Percentiles rank a stretch among this genome's conserved stretches.
phyloP scores from a whole-genome alignment of 768 basidiomycete species.

The Suillus lakei region DNA sequence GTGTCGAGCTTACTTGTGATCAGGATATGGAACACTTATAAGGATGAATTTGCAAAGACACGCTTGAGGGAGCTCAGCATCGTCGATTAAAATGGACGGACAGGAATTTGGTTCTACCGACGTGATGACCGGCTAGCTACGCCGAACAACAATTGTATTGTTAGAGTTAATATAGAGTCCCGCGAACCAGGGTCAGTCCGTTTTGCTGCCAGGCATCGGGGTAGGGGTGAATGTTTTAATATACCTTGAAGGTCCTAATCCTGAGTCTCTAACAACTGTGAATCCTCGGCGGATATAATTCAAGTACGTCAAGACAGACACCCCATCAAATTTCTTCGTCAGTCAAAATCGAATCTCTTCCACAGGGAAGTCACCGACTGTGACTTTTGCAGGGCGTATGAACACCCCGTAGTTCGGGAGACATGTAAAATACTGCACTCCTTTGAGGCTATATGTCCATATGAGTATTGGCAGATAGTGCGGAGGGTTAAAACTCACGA shows the following conservation, averaged over 20 bases:
- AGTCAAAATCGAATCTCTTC: slow-evolving; percentile 76
- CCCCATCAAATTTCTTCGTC: slow-evolving; percentile 65
- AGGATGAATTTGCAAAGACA: slow-evolving; percentile 89
- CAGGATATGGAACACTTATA: slow-evolving; percentile 97
- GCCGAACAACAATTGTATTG: background rate
- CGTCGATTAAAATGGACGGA: slow-evolving; percentile 53
- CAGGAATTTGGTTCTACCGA: background rate
- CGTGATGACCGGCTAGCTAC: background rate
- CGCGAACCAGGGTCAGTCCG: too few species aligned
- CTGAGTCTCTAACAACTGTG: background rate
- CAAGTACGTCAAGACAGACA: background rate
- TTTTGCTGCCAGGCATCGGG: background rate
- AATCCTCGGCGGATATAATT: background rate
- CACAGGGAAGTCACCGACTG: slow-evolving; percentile 85
- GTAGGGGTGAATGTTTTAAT: background rate
- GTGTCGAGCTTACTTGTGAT: background rate
- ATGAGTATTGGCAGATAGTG: background rate
- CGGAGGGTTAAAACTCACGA: slow-evolving; percentile 59
- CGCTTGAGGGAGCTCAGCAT: slow-evolving; percentile 79
- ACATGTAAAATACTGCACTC: slow-evolving; percentile 85
- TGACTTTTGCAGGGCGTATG: slow-evolving; percentile 81
- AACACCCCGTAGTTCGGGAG: slow-evolving; percentile 81
- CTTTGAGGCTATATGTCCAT: slow-evolving; percentile 65
- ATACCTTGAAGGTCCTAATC: background rate
- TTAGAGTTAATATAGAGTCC: background rate